Base-by-base conservation (phyloP, 1,284 basidiomycete genomes). In the Ustilago bromivora region DNA sequence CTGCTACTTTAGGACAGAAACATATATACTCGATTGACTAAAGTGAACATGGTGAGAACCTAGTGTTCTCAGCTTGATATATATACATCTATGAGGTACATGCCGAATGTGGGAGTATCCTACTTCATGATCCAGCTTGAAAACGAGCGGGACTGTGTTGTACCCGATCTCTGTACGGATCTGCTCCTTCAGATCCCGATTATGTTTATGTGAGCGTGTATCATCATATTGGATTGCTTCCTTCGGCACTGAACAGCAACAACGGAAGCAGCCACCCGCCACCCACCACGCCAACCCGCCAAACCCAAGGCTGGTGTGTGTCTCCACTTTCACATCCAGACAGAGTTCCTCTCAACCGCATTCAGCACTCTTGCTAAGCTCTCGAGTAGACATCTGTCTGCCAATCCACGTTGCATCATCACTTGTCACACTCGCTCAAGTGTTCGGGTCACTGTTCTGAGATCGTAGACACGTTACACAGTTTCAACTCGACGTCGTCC, bases 361-460 rank as follows among this genome's bases (percentile, higher is more conserved):
- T 53, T 35, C 52, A 7, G 13, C 34, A 23, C n/a, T 23, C 23
- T 28, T 51, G 12, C 49, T 32, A 15, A 51, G 28, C 11, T 23
- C 41, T n/a, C 35, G 40, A 57, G 41, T 53, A 54, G 61, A 57
- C 57, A 28, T 23, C 6, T 8, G 46, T 59, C 61, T 59, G 51
- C 49, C 34, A 49, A 15, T 12, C 34, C 5, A 35, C n/a, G 32
- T 31, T 12, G 41, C 17, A 53, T 38, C 62, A 66, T 56, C 46
- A 52, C 54, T 15, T 52, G n/a, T 36, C 43, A 40, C 47, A 15
- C 13, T 52, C 64, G 47, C 61, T 64, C 34, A 55, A 47, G 71
- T 71, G 71, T 60, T 55, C 71, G 71, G 71, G 71, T 72, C 71
- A 72, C 71, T 72, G 71, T 72, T 72, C 71, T 72, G 61, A 61